A percentile compares a stretch with the other conserved stretches of the same genome.
phyloP scores from a whole-genome alignment of 176 grass and related monocot species.

The Oryza glumipatula region DNA sequence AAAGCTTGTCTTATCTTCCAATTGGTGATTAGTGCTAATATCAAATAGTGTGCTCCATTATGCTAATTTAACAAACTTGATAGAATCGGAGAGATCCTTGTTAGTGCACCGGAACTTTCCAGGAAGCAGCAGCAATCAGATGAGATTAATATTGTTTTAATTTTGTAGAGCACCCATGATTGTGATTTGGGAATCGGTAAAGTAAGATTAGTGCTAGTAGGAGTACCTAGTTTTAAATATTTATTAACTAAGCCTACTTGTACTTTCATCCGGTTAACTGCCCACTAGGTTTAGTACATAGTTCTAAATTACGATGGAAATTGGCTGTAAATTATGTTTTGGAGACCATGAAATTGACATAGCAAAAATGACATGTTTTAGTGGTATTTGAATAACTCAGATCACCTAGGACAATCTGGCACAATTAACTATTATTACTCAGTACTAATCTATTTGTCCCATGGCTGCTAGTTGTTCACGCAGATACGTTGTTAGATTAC shows the following conservation, averaged over 20 bases:
- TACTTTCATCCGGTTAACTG: not conserved
- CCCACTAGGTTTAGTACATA: not conserved
- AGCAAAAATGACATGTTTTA: not conserved
- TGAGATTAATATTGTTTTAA: not conserved
- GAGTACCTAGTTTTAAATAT: not conserved
- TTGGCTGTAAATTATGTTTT: not conserved
- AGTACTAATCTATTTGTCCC: not conserved
- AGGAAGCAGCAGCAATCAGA: conserved; percentile 1
- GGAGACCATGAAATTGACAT: not conserved
- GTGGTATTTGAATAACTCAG: not conserved
- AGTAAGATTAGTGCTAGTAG: conserved; percentile 1
- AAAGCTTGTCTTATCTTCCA: not conserved
- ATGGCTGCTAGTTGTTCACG: not conserved
- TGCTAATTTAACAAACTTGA: not conserved
- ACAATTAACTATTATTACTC: not conserved
- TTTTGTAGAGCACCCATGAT: not conserved
- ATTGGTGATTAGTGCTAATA: not conserved
- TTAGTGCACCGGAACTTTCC: not conserved
- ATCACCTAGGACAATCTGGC: not conserved
- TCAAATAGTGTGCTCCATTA: not conserved
- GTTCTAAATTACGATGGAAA: not conserved
- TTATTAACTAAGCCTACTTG: not conserved
- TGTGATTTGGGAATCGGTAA: conserved; percentile 18
- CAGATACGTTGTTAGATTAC: not conserved
- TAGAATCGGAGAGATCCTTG: not conserved